phyloP scores from a whole-genome alignment of 208 protist genomes.

The Trypanosoma theileri region DNA sequence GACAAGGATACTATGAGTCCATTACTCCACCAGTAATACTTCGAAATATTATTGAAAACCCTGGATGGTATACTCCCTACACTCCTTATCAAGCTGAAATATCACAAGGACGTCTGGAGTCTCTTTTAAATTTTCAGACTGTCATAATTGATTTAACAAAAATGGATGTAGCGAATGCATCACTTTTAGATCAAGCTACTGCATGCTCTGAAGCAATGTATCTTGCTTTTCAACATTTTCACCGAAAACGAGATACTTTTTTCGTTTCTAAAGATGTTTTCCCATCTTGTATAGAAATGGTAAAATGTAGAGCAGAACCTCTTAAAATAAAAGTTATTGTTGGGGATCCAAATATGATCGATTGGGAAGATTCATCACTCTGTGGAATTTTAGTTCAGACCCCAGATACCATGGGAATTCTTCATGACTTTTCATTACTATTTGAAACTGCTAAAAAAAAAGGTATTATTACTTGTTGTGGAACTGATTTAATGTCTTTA shows the following conservation, averaged over 20 bases:
- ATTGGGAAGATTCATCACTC: conserved; percentile 60
- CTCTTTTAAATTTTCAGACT: conserved; percentile 98
- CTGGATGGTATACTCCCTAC: conserved; percentile 99
- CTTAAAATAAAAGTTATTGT: conserved; percentile 91
- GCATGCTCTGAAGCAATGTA: conserved; percentile 72
- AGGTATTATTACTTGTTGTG: conserved; percentile 74
- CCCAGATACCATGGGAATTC: conserved; percentile 83
- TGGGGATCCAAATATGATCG: conserved; percentile 58
- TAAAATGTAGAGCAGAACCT: conserved; percentile 67
- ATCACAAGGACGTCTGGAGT: conserved; percentile 96
- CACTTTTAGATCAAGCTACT: conserved; percentile 94
- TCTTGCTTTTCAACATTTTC: conserved; percentile 54
- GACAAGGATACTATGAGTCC: conserved; percentile 93
- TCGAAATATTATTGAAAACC: conserved; percentile 97
- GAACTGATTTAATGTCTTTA: conserved; percentile 94
- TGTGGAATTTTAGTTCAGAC: conserved; percentile 95
- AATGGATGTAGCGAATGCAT: conserved; percentile 95
- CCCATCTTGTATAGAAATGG: conserved; percentile 64
- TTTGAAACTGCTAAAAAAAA: conserved; percentile 58
- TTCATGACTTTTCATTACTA: conserved; percentile 85
- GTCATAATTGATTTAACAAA: conserved; percentile 96
- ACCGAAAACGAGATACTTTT: conserved; percentile 56
- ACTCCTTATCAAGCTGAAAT: conserved; percentile 97
- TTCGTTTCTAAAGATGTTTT: conserved; percentile 70
- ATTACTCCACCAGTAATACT: conserved; percentile 92